Evolutionary conservation across 768 basidiomycete species (phyloP), one percentile per base, ranked within the genome.

Genomic region (Boletellus ananiceps): DNA sequence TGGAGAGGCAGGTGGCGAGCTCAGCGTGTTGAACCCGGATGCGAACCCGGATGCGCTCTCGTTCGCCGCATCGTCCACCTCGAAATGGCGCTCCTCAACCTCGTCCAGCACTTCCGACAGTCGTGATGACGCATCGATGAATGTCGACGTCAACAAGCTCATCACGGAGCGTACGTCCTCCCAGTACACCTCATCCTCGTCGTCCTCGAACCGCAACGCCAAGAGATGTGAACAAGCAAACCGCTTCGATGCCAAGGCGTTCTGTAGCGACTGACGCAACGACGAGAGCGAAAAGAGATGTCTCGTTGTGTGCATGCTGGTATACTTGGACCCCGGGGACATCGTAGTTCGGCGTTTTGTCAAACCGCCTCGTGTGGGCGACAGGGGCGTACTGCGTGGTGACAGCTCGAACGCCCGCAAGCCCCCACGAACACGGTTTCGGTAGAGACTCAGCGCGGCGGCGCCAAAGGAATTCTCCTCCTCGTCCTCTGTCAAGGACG

Each of bases 111-210:
- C 84, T 32, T 82, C 82, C 0, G 73, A 65, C 5, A 93, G 73
- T 23, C 83, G 69, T 8, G 80, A 70, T 2, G 83, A 75, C 2
- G 84, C 78, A 55, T 90, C 88, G 2, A 74, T 72, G 31, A 92
- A 73, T 8, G 86, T 76, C 35, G 74, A 81, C 8, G 83, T 84
- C 51, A 92, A 65, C 12, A 92, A 63, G 12, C 72, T 74, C 74
- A 90, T 83, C 42, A 93, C 80, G 23, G 83, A 80, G 13, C 84
- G 77, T 25, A 88, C 88, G 57, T 91, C 84, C 57, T 91, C 89
- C 89, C 89, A 93, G 57, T 93, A 93, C 5, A 75, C 72, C 44
- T 84, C 83, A 54, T 88, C 86, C 31, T 83, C 86, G 41, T 80
- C 81, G 40, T 84, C 83, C 67, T 69, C 73, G 61, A 93, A 93